Base-by-base conservation (phyloP, 345 rosid genomes). In the Isatis tinctoria region DNA sequence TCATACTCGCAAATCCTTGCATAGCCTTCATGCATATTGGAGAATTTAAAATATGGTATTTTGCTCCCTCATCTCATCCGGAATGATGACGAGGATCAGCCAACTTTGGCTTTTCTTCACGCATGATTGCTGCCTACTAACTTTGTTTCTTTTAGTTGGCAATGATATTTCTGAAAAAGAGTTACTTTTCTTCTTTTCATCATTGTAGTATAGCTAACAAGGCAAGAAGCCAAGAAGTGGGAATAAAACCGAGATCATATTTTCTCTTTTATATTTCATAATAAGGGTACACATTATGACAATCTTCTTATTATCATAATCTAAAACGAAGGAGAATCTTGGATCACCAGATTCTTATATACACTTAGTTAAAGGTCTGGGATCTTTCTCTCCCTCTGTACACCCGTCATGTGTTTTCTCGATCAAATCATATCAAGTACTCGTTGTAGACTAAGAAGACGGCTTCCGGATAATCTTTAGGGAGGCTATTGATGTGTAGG, bases 391-490 rank as follows among this genome's bases (percentile, higher is more conserved):
- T 78, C 75, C 69, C 62, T 78, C 82, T 87, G 83, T 89, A 87
- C 97, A 86, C 37, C 82, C 76, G 20, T 76, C 24, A 45, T 51
- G 45, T 35, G 59, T 56, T 6, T 22, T 61, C n/a, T n/a, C n/a
- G n/a, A n/a, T 30, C 24, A 43, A 32, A 57, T 94, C 84, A 94
- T 28, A 95, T 82, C 77, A 92, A 85, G 70, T 90, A 89, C 79
- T 92, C 98, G 63, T 88, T 88, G 77, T 92, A 88, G 59, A 87
- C 88, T 73, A 87, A 79, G 87, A 95, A 95, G 47, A 85, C 90
- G 0, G 90, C 82, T 68, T 90, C 97, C 0, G 98, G 98, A 67
- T 75, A 81, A 79, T 92, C 91, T 80, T 90, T 87, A 1, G 98
- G 99, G 28, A 95, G 79, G 77, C 86, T 88, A 67, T 87, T 88